Conservation (phyloP, 2,329 filamentous ascomycete species). For the Chrysosporium queenslandicum region DNA sequence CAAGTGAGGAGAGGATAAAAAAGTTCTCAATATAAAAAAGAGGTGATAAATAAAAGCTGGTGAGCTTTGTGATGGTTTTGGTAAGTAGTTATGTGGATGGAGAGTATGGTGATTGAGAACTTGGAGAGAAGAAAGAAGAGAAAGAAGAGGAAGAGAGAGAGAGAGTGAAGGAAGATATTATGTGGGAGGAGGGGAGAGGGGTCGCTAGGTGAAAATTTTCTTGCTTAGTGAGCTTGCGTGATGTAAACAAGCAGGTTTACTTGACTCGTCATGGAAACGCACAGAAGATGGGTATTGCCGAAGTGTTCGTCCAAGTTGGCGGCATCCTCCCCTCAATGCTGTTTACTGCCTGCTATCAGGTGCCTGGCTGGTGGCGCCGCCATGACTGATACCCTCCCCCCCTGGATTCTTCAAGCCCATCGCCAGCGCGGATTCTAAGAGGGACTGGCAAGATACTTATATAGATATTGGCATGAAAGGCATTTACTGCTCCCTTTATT, state of each 20-base stretch:
- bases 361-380: too few species aligned
- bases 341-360: too few species aligned
- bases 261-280: not conserved
- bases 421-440: too few species aligned
- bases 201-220: not conserved
- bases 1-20: not conserved
- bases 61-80: not conserved
- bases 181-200: not conserved
- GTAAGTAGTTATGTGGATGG: not conserved
- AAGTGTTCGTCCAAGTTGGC: not conserved
- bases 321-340: not conserved
- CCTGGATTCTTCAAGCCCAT: too few species aligned
- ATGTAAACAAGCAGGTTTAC: constrained; percentile 3
- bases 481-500: not conserved
- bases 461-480: not conserved
- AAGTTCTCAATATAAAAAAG: not conserved
- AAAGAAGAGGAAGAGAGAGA: not conserved
- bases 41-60: not conserved
- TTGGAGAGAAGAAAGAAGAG: not conserved
- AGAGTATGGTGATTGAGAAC: not conserved
- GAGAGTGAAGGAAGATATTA: constrained; percentile 8
- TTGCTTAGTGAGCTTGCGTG: not conserved
- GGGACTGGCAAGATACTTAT: not conserved
- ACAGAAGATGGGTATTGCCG: constrained; percentile 1
- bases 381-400: too few species aligned